Conservation (phyloP, 371 early-diverging fungal species). For the Polyrhizophydium stewartii region DNA sequence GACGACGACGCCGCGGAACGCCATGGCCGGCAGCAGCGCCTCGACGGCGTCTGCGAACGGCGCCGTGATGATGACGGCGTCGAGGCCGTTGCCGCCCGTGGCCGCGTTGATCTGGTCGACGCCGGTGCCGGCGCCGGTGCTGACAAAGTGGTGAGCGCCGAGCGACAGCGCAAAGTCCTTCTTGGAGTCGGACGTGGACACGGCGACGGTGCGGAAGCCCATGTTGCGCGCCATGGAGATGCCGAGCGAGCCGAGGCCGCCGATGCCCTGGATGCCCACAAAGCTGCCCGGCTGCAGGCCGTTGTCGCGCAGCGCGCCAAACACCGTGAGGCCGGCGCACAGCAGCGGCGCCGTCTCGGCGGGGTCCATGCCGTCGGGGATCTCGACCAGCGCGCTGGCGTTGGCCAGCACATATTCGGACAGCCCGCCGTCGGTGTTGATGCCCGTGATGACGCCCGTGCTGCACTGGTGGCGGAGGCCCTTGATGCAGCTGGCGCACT, state of each 20-base stretch:
- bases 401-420: background rate
- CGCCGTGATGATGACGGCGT: no score
- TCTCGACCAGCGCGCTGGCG: background rate
- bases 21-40: background rate
- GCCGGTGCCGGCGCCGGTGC: slow-evolving; percentile 1
- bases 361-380: slow-evolving; percentile 29
- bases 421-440: slow-evolving; percentile 6
- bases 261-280: slow-evolving; percentile 66
- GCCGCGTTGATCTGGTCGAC: slow-evolving; percentile 5
- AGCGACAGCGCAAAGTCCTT: background rate
- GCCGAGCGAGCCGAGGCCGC: slow-evolving; percentile 41
- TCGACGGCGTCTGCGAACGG: background rate
- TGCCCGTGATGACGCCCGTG: slow-evolving; percentile 37
- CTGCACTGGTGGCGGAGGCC: slow-evolving; percentile 45
- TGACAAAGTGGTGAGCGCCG: slow-evolving; percentile 4
- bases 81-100: slow-evolving; percentile 2
- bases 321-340: slow-evolving; percentile 74
- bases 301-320: slow-evolving; percentile 33
- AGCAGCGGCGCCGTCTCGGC: slow-evolving; percentile 54
- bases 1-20: no score
- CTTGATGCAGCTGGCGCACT: slow-evolving; percentile 14
- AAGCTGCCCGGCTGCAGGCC: slow-evolving; percentile 38
- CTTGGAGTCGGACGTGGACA: slow-evolving; percentile 7
- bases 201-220: slow-evolving; percentile 12
- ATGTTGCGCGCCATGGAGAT: slow-evolving; percentile 15